Percentiles rank a stretch among this genome's conserved stretches.
These are phyloP conservation scores for Lenzites betulinus DNA, from an alignment of 768 basidiomycete genomes.

Conservation along the genomic window DNA sequence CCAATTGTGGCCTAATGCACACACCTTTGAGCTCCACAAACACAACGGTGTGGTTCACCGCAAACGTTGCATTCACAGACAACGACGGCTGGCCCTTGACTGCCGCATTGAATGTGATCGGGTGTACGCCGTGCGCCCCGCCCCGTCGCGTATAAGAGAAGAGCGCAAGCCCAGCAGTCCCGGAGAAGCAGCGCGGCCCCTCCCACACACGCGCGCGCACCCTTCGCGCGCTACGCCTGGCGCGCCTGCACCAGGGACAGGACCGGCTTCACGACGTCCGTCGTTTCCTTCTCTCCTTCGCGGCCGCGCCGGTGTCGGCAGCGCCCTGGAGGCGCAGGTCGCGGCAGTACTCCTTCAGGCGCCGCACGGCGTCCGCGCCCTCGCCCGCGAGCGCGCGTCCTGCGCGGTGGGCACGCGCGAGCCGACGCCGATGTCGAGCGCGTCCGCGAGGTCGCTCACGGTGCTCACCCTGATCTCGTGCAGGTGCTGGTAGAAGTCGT, in stretches of 20 bases:
- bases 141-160: constrained; percentile 1
- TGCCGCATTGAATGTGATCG: constrained; percentile 49
- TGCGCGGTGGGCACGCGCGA: constrained; percentile 1
- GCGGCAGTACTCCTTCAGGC: constrained; percentile 51
- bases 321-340: constrained; percentile 42
- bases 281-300: constrained; percentile 5
- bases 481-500: constrained; percentile 52
- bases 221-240: neutral
- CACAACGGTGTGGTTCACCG: constrained; percentile 36
- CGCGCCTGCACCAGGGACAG: neutral
- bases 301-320: neutral
- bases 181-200: neutral
- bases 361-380: constrained; percentile 46
- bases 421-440: constrained; percentile 27
- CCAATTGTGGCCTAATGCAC: constrained; percentile 5
- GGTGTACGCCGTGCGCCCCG: neutral
- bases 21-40: constrained; percentile 53
- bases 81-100: constrained; percentile 41
- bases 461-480: constrained; percentile 46
- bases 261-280: constrained; percentile 5
- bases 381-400: constrained; percentile 36
- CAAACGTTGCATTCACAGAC: constrained; percentile 29
- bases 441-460: constrained; percentile 41
- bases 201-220: neutral
- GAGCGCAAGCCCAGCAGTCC: constrained; percentile 3